phyloP scores from a whole-genome alignment of 805 yeast species.

The Suhomyces kilbournensis region DNA sequence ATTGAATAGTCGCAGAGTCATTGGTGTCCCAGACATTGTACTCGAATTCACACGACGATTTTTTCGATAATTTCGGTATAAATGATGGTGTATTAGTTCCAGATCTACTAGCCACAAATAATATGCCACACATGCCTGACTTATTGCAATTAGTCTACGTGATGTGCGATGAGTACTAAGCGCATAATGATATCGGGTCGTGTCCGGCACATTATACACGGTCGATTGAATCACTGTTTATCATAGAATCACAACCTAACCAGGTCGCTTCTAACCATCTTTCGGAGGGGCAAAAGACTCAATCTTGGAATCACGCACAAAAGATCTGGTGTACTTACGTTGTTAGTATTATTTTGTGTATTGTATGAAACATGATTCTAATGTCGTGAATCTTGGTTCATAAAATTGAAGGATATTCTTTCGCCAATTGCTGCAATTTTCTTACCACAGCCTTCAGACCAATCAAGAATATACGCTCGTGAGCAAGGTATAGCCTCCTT shows the following conservation, averaged over 20 bases:
- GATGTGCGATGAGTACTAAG: background rate
- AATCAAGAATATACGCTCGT: background rate
- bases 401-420: background rate
- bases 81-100: background rate
- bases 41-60: background rate
- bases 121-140: background rate
- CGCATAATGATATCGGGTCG: background rate
- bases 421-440: background rate
- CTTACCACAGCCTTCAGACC: background rate
- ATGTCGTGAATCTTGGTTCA: background rate
- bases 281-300: background rate
- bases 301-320: background rate
- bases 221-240: background rate
- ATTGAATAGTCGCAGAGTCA: slow-evolving; percentile 8
- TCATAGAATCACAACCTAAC: background rate
- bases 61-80: background rate
- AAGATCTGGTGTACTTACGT: background rate
- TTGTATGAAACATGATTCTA: background rate
- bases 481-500: background rate
- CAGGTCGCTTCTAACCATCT: background rate
- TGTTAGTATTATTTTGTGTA: background rate
- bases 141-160: background rate
- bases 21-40: slow-evolving; percentile 11
- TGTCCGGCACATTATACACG: background rate
- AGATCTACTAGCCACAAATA: background rate